A percentile compares a stretch with the other conserved stretches of the same genome.
phyloP scores from a whole-genome alignment of 2,329 filamentous ascomycete genomes.

The Fusarium odoratissimum region DNA sequence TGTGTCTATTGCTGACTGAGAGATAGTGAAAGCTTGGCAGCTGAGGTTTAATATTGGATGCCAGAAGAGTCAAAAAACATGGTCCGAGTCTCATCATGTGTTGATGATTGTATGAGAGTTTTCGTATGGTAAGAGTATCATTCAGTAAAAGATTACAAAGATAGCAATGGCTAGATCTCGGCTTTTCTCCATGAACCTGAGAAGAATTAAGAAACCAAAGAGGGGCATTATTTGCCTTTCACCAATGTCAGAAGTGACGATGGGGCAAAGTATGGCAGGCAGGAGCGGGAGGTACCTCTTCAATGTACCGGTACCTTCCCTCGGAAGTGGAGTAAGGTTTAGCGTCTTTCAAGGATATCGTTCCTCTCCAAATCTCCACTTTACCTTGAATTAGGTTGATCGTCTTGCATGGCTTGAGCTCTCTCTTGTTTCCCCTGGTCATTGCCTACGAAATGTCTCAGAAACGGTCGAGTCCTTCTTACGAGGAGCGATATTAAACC shows the following conservation, averaged over 20 bases:
- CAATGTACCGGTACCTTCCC: constrained; percentile 30
- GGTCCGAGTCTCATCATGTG: not conserved
- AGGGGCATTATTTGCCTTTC: constrained; percentile 1
- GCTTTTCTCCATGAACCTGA: not conserved
- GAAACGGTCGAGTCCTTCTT: constrained; percentile 12
- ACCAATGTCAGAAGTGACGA: not conserved
- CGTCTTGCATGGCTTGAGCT: constrained; percentile 33
- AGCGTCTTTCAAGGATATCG: constrained; percentile 7
- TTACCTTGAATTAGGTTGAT: constrained; percentile 36
- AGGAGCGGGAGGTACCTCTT: constrained; percentile 17
- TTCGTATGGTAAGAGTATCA: not conserved
- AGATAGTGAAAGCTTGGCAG: constrained; percentile 15
- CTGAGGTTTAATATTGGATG: not conserved
- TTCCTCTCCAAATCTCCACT: constrained; percentile 36
- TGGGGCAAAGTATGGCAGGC: not conserved
- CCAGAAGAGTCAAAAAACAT: not conserved
- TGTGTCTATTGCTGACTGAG: constrained; percentile 4
- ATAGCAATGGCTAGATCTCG: not conserved
- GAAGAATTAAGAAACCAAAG: constrained; percentile 1
- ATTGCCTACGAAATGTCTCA: constrained; percentile 13
- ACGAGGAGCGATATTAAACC: not conserved
- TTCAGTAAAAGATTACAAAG: not conserved
- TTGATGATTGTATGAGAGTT: not conserved
- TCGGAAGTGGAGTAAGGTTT: constrained; percentile 22
- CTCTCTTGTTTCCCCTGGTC: constrained; percentile 2